Conservation (phyloP, 805 yeast species). For the Kazachstania psychrophila region DNA sequence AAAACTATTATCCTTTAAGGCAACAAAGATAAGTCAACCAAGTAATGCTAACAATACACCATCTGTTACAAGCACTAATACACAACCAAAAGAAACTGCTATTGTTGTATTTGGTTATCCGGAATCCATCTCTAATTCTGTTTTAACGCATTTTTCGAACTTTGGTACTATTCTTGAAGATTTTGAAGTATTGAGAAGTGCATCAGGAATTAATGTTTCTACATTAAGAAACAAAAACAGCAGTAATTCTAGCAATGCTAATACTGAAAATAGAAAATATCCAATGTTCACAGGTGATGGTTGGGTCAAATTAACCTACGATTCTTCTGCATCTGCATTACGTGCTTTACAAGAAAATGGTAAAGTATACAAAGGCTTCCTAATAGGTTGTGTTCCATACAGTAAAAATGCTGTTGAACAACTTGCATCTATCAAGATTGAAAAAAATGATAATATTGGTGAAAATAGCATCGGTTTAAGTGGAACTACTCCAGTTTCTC, state of each 20-base stretch:
- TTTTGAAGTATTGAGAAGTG: conserved; percentile 39
- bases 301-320: conserved; percentile 88
- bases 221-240: conserved; percentile 13
- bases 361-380: conserved; percentile 50
- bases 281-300: conserved; percentile 80
- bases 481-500: background rate
- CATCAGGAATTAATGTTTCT: conserved; percentile 26
- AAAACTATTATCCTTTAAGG: background rate
- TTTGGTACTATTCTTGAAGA: conserved; percentile 77
- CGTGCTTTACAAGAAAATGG: conserved; percentile 86
- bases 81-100: conserved; percentile 44
- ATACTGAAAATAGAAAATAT: conserved; percentile 24
- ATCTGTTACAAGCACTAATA: conserved; percentile 1
- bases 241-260: conserved; percentile 5
- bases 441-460: conserved; percentile 25
- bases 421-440: conserved; percentile 34
- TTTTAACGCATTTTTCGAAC: conserved; percentile 64
- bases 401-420: conserved; percentile 52
- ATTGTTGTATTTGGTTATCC: conserved; percentile 86
- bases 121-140: conserved; percentile 55
- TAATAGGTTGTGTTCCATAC: conserved; percentile 64
- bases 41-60: background rate
- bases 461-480: conserved; percentile 6
- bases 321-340: conserved; percentile 60
- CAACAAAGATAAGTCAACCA: background rate